Conservation (phyloP, 2,329 filamentous ascomycete species). For the Penicillium crustosum region DNA sequence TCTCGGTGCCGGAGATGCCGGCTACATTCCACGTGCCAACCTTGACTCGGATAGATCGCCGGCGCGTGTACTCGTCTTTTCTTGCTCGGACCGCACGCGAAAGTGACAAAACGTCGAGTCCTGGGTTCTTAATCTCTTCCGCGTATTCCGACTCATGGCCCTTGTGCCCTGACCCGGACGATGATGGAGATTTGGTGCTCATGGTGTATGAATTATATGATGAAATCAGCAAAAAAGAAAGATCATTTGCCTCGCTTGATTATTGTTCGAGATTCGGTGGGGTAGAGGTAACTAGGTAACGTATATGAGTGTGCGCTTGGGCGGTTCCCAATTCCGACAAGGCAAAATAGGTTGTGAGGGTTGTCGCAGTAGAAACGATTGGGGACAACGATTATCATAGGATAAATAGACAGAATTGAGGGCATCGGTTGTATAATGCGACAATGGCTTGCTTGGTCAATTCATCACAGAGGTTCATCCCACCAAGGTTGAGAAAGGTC, state of each 20-base stretch:
- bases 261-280: not conserved
- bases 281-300: not conserved
- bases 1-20: slow-evolving; percentile 77
- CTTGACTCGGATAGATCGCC: slow-evolving; percentile 76
- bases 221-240: not conserved
- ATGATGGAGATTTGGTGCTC: slow-evolving; percentile 9
- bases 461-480: slow-evolving; percentile 13
- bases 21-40: slow-evolving; percentile 96
- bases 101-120: slow-evolving; percentile 45
- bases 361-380: not conserved
- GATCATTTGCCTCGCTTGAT: not conserved
- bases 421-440: slow-evolving; percentile 5
- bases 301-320: slow-evolving; percentile 3
- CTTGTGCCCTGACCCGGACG: slow-evolving; percentile 15
- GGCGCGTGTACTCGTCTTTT: slow-evolving; percentile 73
- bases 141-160: slow-evolving; percentile 16
- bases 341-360: not conserved
- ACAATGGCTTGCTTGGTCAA: slow-evolving; percentile 10
- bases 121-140: slow-evolving; percentile 17
- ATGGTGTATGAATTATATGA: slow-evolving; percentile 6
- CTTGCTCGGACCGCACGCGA: slow-evolving; percentile 67
- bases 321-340: slow-evolving; percentile 14
- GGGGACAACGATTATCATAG: not conserved
- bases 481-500: slow-evolving; percentile 7
- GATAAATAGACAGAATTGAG: not conserved